A percentile compares a stretch with the other conserved stretches of the same genome.
Evolutionary conservation across 768 basidiomycete genomes (phyloP).

Genomic region (Asterophora lycoperdoides): DNA sequence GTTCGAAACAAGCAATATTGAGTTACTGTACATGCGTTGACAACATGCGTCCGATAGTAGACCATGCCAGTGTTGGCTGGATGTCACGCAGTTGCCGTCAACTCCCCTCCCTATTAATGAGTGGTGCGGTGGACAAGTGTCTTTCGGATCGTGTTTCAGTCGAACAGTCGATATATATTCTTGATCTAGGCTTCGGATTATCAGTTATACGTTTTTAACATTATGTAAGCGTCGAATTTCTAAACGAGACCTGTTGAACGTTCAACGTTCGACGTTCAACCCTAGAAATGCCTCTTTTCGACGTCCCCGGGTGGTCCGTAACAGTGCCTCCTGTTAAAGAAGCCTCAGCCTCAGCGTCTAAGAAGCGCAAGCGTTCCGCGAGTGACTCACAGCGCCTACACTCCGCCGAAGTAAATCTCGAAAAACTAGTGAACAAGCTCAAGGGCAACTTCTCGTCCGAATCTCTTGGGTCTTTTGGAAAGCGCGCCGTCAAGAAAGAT

Average conservation of each 20-base stretch:
- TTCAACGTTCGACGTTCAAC: no score
- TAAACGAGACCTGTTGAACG: no score
- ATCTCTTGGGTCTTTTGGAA: not conserved
- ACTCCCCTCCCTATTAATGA: conserved; percentile 47
- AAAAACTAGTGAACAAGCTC: conserved; percentile 55
- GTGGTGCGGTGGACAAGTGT: conserved; percentile 43
- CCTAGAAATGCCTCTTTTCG: conserved; percentile 49
- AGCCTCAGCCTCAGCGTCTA: conserved; percentile 31
- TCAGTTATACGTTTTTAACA: no score
- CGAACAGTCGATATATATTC: no score
- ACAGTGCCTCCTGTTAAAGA: conserved; percentile 37
- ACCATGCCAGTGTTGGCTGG: conserved; percentile 60
- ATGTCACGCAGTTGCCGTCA: conserved; percentile 26
- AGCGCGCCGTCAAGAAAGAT: conserved; percentile 7
- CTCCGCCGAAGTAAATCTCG: conserved; percentile 48
- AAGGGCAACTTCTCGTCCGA: conserved; percentile 20
- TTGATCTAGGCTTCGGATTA: conserved; percentile 12
- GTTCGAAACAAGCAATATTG: no score
- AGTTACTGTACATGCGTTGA: conserved; percentile 46
- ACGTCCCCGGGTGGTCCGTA: conserved; percentile 69
- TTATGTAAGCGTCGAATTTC: no score
- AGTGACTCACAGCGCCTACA: conserved; percentile 33
- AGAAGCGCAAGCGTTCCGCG: conserved; percentile 50
- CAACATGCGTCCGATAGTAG: conserved; percentile 50
- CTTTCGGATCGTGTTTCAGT: conserved; percentile 1